phyloP scores from a whole-genome alignment of 2,329 filamentous ascomycete species.

The Nemania serpens region DNA sequence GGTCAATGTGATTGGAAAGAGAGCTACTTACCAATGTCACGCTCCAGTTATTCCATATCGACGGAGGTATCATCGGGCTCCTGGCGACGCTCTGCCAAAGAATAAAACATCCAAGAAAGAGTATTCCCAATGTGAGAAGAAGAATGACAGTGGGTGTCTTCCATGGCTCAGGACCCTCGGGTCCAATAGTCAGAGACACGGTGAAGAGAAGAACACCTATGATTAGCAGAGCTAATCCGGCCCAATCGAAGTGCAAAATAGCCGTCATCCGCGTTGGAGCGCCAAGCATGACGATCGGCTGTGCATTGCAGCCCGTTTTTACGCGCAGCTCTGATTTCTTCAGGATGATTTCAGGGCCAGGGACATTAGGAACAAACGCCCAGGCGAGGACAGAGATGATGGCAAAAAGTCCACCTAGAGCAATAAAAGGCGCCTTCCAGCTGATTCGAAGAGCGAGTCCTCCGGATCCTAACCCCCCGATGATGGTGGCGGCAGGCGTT shows the following conservation, averaged over 20 bases:
- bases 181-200: slow-evolving; percentile 41
- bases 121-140: slow-evolving; percentile 38
- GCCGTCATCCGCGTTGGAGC: slow-evolving; percentile 24
- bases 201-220: slow-evolving; percentile 40
- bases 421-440: slow-evolving; percentile 43
- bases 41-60: slow-evolving; percentile 38
- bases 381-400: slow-evolving; percentile 36
- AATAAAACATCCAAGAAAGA: slow-evolving; percentile 41
- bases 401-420: slow-evolving; percentile 38
- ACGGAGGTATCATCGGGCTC: slow-evolving; percentile 42
- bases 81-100: slow-evolving; percentile 41
- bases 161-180: slow-evolving; percentile 40
- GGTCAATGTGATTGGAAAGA: background rate
- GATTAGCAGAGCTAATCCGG: slow-evolving; percentile 38
- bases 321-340: slow-evolving; percentile 30
- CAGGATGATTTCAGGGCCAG: slow-evolving; percentile 27
- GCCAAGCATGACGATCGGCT: slow-evolving; percentile 30
- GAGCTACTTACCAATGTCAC: slow-evolving; percentile 36
- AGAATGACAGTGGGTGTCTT: slow-evolving; percentile 42
- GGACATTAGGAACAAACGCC: slow-evolving; percentile 38
- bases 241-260: slow-evolving; percentile 40
- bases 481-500: slow-evolving; percentile 40
- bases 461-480: slow-evolving; percentile 43
- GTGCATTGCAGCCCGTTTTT: slow-evolving; percentile 28
- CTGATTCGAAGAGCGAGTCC: slow-evolving; percentile 35